These are phyloP conservation scores for Ambrosia hybrid DNA, from an alignment of 140 eudicot genomes.

Conservation along the genomic window DNA sequence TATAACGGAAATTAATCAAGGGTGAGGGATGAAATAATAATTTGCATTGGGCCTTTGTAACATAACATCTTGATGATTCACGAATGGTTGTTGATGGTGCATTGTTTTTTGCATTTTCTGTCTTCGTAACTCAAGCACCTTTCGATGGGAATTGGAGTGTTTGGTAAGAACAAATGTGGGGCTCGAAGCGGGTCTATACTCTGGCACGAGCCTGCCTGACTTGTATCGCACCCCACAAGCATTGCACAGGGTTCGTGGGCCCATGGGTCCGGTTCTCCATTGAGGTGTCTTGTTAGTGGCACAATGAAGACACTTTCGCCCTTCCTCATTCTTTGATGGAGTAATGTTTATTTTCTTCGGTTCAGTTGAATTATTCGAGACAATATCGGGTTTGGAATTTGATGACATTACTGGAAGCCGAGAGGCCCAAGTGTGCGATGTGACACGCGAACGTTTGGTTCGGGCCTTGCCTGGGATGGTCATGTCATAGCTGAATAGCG, in stretches of 20 bases:
- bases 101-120: constrained; percentile 55
- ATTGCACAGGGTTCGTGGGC: constrained; percentile 82
- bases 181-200: constrained; percentile 89
- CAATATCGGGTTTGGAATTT: constrained; percentile 35
- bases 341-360: constrained; percentile 7
- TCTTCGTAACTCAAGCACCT: constrained; percentile 76
- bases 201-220: constrained; percentile 90
- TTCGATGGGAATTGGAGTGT: constrained; percentile 93
- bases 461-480: constrained; percentile 83
- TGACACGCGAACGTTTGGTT: constrained; percentile 84
- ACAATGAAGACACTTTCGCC: constrained; percentile 75
- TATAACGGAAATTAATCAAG: constrained; percentile 37
- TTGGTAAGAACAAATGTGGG: constrained; percentile 76
- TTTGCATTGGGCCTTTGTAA: constrained; percentile 40
- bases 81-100: constrained; percentile 34
- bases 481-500: constrained; percentile 43
- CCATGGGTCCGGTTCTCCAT: constrained; percentile 91
- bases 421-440: constrained; percentile 68
- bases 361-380: constrained; percentile 20
- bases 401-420: constrained; percentile 40
- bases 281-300: constrained; percentile 87
- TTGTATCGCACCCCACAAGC: constrained; percentile 93
- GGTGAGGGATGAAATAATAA: constrained; percentile 53
- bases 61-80: constrained; percentile 46
- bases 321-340: constrained; percentile 35